Percentiles rank a stretch among this genome's conserved stretches.
Evolutionary conservation across 208 protist species (phyloP).

Genomic region (Jaenimonas drosophilae): DNA sequence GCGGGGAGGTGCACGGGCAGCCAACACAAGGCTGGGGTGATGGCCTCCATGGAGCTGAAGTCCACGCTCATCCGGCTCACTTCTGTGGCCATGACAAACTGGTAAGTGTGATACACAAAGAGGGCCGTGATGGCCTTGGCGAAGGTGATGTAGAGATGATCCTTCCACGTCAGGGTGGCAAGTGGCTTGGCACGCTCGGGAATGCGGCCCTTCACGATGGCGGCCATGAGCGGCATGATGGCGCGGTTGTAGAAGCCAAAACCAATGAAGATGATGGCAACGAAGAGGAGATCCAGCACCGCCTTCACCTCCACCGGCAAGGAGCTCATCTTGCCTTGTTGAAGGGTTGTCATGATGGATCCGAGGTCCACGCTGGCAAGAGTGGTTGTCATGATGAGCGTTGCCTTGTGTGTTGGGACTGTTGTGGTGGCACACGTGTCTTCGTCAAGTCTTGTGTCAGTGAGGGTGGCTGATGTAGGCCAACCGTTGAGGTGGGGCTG

Average conservation of each 20-base stretch:
- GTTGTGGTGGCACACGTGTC: no score
- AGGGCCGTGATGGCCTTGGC: conserved; percentile 41
- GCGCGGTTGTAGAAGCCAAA: conserved; percentile 52
- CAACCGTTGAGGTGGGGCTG: no score
- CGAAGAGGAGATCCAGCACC: conserved; percentile 20
- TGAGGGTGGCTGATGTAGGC: no score
- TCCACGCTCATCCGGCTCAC: conserved; percentile 29
- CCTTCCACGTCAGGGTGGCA: conserved; percentile 24
- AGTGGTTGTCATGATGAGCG: no score
- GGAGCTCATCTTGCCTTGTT: no score
- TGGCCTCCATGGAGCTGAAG: conserved; percentile 14
- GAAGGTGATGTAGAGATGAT: conserved; percentile 45
- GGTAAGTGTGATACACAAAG: conserved; percentile 57
- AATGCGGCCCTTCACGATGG: conserved; percentile 25
- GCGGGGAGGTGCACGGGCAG: conserved; percentile 40
- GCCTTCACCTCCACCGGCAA: no score
- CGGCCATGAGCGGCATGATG: conserved; percentile 31
- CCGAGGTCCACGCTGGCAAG: no score
- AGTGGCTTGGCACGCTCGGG: conserved; percentile 27
- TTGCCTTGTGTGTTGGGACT: no score
- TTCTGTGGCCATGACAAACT: conserved; percentile 30
- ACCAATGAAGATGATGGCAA: conserved; percentile 34
- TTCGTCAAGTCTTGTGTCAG: no score
- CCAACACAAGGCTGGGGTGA: conserved; percentile 30
- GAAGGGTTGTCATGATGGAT: no score